These are phyloP conservation scores for Rachicladosporium sp. DNA, from an alignment of 2,329 filamentous ascomycete genomes.

Conservation along the genomic window DNA sequence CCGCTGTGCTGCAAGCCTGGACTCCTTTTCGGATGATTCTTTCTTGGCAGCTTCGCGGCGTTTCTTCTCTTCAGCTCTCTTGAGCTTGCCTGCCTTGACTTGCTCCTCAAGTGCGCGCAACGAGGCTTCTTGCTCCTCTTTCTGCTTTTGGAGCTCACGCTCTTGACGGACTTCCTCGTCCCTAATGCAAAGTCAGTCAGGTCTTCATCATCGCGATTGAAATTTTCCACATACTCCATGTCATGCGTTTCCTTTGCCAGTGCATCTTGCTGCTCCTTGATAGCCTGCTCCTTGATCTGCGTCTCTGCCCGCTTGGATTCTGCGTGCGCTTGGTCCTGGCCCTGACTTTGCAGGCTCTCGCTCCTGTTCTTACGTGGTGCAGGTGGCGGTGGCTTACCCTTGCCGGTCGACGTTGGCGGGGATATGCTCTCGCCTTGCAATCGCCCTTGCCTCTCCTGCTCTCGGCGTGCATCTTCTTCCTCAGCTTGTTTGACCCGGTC, in stretches of 20 bases:
- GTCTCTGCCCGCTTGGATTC: slow-evolving; percentile 50
- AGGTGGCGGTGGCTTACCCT: slow-evolving; percentile 46
- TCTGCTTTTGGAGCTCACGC: slow-evolving; percentile 67
- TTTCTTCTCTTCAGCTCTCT: slow-evolving; percentile 92
- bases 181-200: slow-evolving; percentile 38
- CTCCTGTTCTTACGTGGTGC: slow-evolving; percentile 59
- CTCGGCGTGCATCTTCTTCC: slow-evolving; percentile 81
- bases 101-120: slow-evolving; percentile 87
- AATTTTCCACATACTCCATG: slow-evolving; percentile 60
- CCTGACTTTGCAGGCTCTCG: slow-evolving; percentile 46
- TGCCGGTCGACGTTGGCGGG: slow-evolving; percentile 39
- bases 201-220: neutral
- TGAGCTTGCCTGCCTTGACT: slow-evolving; percentile 82
- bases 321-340: slow-evolving; percentile 38
- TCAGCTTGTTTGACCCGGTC: slow-evolving; percentile 81
- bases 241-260: slow-evolving; percentile 61
- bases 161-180: slow-evolving; percentile 63
- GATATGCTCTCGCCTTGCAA: slow-evolving; percentile 63
- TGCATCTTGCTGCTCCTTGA: slow-evolving; percentile 59
- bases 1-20: slow-evolving; percentile 68
- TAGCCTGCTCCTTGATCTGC: slow-evolving; percentile 39
- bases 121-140: slow-evolving; percentile 67
- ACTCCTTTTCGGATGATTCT: slow-evolving; percentile 79
- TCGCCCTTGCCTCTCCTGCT: slow-evolving; percentile 73
- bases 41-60: slow-evolving; percentile 78